phyloP scores from a whole-genome alignment of 225 moss, liverwort and hornwort genomes.

The Takakia lepidozioides region DNA sequence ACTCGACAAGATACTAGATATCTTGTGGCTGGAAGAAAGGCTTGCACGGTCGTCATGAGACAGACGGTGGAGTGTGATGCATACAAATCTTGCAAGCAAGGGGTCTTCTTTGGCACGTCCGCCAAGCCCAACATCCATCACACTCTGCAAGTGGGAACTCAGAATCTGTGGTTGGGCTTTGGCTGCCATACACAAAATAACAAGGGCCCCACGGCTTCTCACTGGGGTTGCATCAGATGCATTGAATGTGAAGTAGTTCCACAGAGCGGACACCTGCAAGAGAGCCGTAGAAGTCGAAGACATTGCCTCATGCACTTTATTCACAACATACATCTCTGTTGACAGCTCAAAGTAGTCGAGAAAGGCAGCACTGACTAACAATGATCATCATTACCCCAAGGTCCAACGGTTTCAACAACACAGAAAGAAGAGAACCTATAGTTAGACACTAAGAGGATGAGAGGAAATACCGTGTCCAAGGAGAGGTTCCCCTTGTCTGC shows the following conservation, averaged over 20 bases:
- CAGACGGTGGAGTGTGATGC: conserved; percentile 86
- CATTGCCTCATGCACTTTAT: too few species aligned
- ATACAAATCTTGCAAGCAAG: conserved; percentile 85
- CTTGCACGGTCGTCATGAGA: conserved; percentile 51
- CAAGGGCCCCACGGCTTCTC: conserved; percentile 80
- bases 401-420: too few species aligned
- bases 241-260: conserved; percentile 93
- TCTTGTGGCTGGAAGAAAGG: conserved; percentile 67
- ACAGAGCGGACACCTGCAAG: conserved; percentile 83
- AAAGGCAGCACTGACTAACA: too few species aligned
- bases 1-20: conserved; percentile 72
- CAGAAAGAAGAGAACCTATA: too few species aligned
- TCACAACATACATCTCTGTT: too few species aligned
- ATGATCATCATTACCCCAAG: too few species aligned
- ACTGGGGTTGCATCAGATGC: conserved; percentile 65
- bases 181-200: conserved; percentile 85
- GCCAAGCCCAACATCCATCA: conserved; percentile 91
- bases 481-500: conserved; percentile 55
- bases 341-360: too few species aligned
- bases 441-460: too few species aligned
- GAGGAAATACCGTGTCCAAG: conserved; percentile 76
- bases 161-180: conserved; percentile 79
- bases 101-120: conserved; percentile 92
- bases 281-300: too few species aligned
- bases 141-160: conserved; percentile 79